Evolutionary conservation across 1,284 basidiomycete genomes (phyloP).

Genomic region (Agroathelia rolfsii): DNA sequence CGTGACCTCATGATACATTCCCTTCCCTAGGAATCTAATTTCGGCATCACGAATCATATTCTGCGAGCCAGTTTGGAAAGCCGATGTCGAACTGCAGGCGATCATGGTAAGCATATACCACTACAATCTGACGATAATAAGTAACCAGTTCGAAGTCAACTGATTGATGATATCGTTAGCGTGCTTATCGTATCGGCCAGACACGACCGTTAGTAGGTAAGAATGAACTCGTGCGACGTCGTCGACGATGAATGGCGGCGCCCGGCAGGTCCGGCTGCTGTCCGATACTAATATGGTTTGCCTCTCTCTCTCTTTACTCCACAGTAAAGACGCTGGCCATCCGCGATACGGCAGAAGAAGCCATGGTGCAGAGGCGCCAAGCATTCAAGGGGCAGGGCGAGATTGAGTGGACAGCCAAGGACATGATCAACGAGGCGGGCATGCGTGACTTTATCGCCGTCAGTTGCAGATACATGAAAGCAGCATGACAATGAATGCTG

Average conservation of each 20-base stretch:
- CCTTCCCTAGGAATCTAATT: slow-evolving; percentile 56
- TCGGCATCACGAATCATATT: slow-evolving; percentile 80
- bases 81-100: slow-evolving; percentile 79
- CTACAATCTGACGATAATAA: slow-evolving; percentile 1
- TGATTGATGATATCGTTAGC: slow-evolving; percentile 34
- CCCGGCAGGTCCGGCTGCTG: too few species aligned
- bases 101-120: slow-evolving; percentile 51
- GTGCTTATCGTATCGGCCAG: slow-evolving; percentile 81
- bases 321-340: slow-evolving; percentile 77
- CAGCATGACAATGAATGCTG: too few species aligned
- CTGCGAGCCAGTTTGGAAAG: slow-evolving; percentile 80
- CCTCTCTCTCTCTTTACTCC: slow-evolving; percentile 4
- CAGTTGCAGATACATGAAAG: too few species aligned
- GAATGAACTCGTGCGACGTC: slow-evolving; percentile 8
- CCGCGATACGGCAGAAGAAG: slow-evolving; percentile 69
- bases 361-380: slow-evolving; percentile 60
- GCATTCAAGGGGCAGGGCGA: slow-evolving; percentile 36
- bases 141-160: slow-evolving; percentile 1
- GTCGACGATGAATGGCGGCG: too few species aligned
- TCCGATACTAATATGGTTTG: background rate
- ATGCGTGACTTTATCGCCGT: slow-evolving; percentile 67
- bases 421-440: slow-evolving; percentile 50
- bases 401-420: too few species aligned
- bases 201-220: slow-evolving; percentile 54
- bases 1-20: slow-evolving; percentile 3